Evolutionary conservation across 495 filamentous ascomycete species (phyloP).

Genomic region (Cladorrhinum samala): DNA sequence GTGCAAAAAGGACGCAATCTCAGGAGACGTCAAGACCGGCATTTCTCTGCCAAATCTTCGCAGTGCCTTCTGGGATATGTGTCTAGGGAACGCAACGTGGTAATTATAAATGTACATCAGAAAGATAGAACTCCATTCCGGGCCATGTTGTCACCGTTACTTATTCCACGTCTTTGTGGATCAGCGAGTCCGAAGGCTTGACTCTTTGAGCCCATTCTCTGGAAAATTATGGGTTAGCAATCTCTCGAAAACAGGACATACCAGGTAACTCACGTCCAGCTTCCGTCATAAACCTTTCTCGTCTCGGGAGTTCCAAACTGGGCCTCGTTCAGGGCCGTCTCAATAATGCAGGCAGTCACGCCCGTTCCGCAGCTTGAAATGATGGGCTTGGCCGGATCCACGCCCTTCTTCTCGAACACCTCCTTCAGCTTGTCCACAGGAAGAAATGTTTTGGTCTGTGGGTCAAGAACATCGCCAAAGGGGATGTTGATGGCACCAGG

Average conservation of each 20-base stretch:
- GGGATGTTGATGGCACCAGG: constrained; percentile 82
- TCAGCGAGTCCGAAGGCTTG: constrained; percentile 36
- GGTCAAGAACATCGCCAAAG: constrained; percentile 72
- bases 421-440: constrained; percentile 61
- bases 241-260: too few species aligned
- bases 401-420: constrained; percentile 68
- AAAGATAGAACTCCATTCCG: too few species aligned
- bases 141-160: background rate
- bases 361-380: constrained; percentile 90
- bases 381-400: constrained; percentile 78
- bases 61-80: too few species aligned
- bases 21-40: too few species aligned
- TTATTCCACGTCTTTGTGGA: constrained; percentile 19
- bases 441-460: constrained; percentile 73
- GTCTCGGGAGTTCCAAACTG: constrained; percentile 62
- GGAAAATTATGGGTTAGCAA: too few species aligned
- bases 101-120: too few species aligned
- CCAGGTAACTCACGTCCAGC: constrained; percentile 98
- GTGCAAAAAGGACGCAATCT: too few species aligned
- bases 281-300: constrained; percentile 85
- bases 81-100: too few species aligned
- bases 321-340: constrained; percentile 76
- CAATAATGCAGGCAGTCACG: constrained; percentile 88
- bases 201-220: constrained; percentile 69
- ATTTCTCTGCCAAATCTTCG: too few species aligned